Percentiles rank a stretch among this genome's conserved stretches.
Evolutionary conservation across 768 basidiomycete genomes (phyloP).

Genomic region (Nidula microcarpa): DNA sequence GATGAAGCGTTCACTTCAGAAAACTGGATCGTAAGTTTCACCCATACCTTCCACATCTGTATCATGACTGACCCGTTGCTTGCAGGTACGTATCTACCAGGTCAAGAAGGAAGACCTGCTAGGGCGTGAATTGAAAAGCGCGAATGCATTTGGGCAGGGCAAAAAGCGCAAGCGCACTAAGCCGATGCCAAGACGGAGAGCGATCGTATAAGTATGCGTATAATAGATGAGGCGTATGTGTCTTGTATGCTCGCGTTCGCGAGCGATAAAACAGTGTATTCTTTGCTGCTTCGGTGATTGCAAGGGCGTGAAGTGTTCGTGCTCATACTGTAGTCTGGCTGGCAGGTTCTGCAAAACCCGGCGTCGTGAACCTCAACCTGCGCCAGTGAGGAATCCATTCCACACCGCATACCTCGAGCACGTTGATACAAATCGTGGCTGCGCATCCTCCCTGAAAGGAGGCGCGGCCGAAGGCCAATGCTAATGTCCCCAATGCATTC

Average conservation of each 20-base stretch:
- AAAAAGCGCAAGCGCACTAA: conserved; percentile 87
- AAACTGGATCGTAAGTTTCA: conserved; percentile 89
- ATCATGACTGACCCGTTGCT: conserved; percentile 1
- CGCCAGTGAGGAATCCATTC: too few species aligned
- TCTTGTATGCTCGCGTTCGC: too few species aligned
- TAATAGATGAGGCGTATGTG: too few species aligned
- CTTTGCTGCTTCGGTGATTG: background rate
- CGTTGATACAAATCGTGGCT: too few species aligned
- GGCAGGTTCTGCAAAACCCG: too few species aligned
- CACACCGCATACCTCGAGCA: too few species aligned
- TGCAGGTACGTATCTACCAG: conserved; percentile 84
- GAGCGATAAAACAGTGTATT: conserved; percentile 4
- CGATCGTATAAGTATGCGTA: conserved; percentile 19
- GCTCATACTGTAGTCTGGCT: too few species aligned
- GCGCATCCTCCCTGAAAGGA: too few species aligned
- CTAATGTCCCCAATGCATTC: too few species aligned
- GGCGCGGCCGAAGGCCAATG: too few species aligned
- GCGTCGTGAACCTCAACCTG: too few species aligned
- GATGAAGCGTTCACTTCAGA: conserved; percentile 99
- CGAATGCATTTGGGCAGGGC: conserved; percentile 79
- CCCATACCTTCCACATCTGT: background rate
- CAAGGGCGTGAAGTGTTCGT: too few species aligned
- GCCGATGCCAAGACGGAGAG: conserved; percentile 59
- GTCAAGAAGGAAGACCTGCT: conserved; percentile 93
- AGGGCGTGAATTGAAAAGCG: conserved; percentile 86